Percentiles rank a stretch among this genome's conserved stretches.
Conservation (phyloP, 139 green algal genomes). For the Chlamydomonas sp. region DNA sequence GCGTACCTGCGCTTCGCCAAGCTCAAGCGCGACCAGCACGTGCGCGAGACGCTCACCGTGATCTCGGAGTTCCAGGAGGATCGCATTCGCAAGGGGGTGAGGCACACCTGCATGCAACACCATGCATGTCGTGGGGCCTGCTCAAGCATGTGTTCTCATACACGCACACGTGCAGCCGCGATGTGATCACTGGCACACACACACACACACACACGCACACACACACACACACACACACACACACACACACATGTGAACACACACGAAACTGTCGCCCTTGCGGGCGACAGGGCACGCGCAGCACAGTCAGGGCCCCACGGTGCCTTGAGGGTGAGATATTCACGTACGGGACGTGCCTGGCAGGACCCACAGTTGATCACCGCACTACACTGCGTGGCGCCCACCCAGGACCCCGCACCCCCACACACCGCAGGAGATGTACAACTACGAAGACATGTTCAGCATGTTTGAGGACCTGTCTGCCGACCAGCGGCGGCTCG, state of each 20-base stretch:
- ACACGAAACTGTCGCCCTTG: no score
- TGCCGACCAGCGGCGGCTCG: slow-evolving; percentile 13
- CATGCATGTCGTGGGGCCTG: background rate
- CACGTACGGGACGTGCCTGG: no score
- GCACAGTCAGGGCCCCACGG: no score
- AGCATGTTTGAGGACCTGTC: slow-evolving; percentile 24
- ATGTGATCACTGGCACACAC: background rate
- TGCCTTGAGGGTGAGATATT: no score
- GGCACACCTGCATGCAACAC: background rate
- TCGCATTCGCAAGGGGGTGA: slow-evolving; percentile 23
- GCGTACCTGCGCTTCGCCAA: slow-evolving; percentile 46
- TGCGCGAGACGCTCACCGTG: slow-evolving; percentile 23
- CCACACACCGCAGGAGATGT: slow-evolving; percentile 44
- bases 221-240: no score
- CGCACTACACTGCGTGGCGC: no score
- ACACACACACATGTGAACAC: no score
- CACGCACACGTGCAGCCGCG: background rate
- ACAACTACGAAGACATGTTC: slow-evolving; percentile 33
- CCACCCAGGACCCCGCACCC: no score
- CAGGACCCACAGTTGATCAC: no score
- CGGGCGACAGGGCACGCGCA: no score
- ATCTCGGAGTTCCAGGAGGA: slow-evolving; percentile 36
- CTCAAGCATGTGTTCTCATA: background rate
- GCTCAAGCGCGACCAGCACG: slow-evolving; percentile 43
- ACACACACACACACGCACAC: background rate